Evolutionary conservation across 2,329 filamentous ascomycete species (phyloP).

Genomic region (Fusarium sp.): DNA sequence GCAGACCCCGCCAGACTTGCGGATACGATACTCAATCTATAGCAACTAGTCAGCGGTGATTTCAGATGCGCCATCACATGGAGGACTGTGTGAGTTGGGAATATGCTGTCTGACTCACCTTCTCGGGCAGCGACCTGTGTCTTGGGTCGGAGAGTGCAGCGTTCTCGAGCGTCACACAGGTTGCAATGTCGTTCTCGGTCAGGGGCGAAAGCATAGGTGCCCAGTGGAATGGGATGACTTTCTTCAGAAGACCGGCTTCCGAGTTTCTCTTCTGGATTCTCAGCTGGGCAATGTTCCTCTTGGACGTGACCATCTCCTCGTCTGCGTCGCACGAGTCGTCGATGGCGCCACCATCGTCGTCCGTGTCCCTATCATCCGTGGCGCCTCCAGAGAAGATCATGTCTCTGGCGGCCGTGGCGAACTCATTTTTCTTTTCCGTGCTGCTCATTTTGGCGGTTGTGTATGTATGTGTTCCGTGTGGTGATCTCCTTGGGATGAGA

Average conservation of each 20-base stretch:
- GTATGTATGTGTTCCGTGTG: not conserved
- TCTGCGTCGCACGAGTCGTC: slow-evolving; percentile 53
- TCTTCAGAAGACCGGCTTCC: slow-evolving; percentile 49
- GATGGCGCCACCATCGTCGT: slow-evolving; percentile 46
- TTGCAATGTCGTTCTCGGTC: slow-evolving; percentile 69
- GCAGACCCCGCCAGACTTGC: slow-evolving; percentile 65
- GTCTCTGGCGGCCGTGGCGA: slow-evolving; percentile 42
- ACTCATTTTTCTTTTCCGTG: slow-evolving; percentile 41
- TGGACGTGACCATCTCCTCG: slow-evolving; percentile 48
- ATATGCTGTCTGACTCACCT: slow-evolving; percentile 51
- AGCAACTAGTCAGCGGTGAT: slow-evolving; percentile 3
- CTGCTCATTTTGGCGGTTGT: slow-evolving; percentile 2
- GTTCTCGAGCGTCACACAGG: slow-evolving; percentile 63
- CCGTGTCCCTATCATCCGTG: slow-evolving; percentile 19
- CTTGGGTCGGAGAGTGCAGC: slow-evolving; percentile 59
- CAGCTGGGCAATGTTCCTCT: slow-evolving; percentile 52
- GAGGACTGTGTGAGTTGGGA: too few species aligned
- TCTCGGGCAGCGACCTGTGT: slow-evolving; percentile 61
- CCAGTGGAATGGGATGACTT: slow-evolving; percentile 63
- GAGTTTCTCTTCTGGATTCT: slow-evolving; percentile 50
- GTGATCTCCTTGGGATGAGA: not conserved
- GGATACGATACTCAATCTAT: slow-evolving; percentile 47
- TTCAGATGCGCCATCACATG: not conserved
- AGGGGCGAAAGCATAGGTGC: slow-evolving; percentile 73
- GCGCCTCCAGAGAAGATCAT: slow-evolving; percentile 40